Conservation (phyloP, 768 basidiomycete genomes). For the Mycena chlorophos region DNA sequence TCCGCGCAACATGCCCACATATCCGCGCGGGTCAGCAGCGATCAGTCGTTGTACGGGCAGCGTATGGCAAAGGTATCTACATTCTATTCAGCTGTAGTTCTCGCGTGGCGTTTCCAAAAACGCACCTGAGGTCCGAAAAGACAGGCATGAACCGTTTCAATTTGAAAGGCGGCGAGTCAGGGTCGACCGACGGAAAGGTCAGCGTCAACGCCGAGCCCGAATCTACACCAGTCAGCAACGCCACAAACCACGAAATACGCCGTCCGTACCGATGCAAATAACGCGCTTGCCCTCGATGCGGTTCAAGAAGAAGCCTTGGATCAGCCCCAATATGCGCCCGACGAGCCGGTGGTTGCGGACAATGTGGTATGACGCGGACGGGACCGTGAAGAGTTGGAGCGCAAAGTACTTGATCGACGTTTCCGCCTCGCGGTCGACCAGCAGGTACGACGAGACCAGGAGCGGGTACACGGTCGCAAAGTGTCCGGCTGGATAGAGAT, state of each 20-base stretch:
- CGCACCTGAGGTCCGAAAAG: slow-evolving; percentile 86
- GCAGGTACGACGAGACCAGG: slow-evolving; percentile 87
- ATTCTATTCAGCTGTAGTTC: not conserved
- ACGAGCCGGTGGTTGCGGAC: slow-evolving; percentile 74
- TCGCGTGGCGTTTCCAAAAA: not conserved
- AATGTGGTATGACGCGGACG: slow-evolving; percentile 78
- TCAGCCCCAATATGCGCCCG: slow-evolving; percentile 75
- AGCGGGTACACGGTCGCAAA: slow-evolving; percentile 85
- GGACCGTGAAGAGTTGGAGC: slow-evolving; percentile 89
- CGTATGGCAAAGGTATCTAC: slow-evolving; percentile 62
- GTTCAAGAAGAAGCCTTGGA: slow-evolving; percentile 90
- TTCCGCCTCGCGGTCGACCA: slow-evolving; percentile 92
- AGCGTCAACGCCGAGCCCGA: not conserved
- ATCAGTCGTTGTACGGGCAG: slow-evolving; percentile 79
- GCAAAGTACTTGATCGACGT: slow-evolving; percentile 94
- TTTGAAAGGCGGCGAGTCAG: slow-evolving; percentile 86
- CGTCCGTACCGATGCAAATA: slow-evolving; percentile 29
- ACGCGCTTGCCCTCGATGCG: slow-evolving; percentile 78
- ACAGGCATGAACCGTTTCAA: slow-evolving; percentile 96
- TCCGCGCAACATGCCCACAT: slow-evolving; percentile 67
- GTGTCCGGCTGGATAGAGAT: slow-evolving; percentile 58
- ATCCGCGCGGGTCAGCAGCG: slow-evolving; percentile 56
- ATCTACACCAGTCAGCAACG: not conserved
- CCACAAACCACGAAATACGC: not conserved
- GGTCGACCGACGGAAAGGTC: slow-evolving; percentile 50